Evolutionary conservation across 352 stramenopile genomes (phyloP), one percentile per base, ranked within the genome.

Genomic region (Plasmopara muralis): DNA sequence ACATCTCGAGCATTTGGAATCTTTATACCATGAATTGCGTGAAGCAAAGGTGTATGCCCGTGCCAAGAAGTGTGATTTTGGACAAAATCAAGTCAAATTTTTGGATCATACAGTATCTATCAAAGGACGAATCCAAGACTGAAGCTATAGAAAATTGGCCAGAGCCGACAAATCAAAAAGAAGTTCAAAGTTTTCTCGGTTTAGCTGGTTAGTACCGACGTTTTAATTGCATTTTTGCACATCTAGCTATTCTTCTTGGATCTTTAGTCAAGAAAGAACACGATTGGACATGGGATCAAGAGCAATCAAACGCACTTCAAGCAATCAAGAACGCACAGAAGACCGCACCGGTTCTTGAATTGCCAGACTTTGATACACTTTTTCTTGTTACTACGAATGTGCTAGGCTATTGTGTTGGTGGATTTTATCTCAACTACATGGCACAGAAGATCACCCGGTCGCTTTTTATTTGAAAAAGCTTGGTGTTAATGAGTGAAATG

Each of bases 201-300:
- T 20, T 59, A 2, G 52, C 44, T 8, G 52, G 35, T 8, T 50
- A 53, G 20, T 53, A 53, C 42, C 44, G 37, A 13, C 38, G 50
- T 3, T 59, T 59, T 40, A 43, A 53, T 39, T 28, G 14, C 6
- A 8, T 16, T 13, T 58, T 44, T 43, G 35, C 52, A n/a, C 6
- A 18, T 12, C 33, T 58, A 7, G 28, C 47, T 0, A 6, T 28
- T 7, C 42, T 43, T 3, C 34, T 59, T 20, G 6, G n/a, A 16
- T 41, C 47, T 14, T 10, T 53, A 50, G 51, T 16, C 16, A 39
- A 15, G 39, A 53, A 39, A 30, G 39, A 10, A 5, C n/a, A 9
- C 51, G 44, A 25, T 6, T 48, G 29, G 47, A 44, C 30, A 8
- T 41, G 37, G n/a, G n/a, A 6, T n/a, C 12, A 9, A 6, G 4